Base-by-base conservation (phyloP, 345 rosid species). In the Citrus inodora region DNA sequence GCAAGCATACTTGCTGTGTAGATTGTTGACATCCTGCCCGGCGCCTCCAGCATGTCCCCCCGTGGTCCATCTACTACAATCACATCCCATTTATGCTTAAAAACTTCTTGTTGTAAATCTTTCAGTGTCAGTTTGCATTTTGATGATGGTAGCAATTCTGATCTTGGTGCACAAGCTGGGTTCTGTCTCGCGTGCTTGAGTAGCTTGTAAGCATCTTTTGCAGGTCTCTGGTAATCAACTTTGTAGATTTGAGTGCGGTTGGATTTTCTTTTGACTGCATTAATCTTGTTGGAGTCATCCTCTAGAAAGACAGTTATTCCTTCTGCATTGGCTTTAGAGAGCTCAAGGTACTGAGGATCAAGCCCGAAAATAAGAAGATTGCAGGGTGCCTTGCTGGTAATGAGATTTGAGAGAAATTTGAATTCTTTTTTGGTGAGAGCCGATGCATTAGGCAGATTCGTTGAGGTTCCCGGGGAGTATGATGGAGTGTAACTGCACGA, bases 21-120 rank as follows among this genome's bases (percentile, higher is more conserved):
- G 75, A 93, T 95, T 56, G 90, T 76, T 28, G 91, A 85, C 97
- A 92, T 95, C 85, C 97, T 88, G 60, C 98, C 98, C 30, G 94
- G 93, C 7, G 90, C 93, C 28, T 92, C 94, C 22, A 86, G 88
- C 60, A 83, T 70, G 67, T 89, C 80, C 27, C 95, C 97, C 28
- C 82, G 82, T 0, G 94, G 98, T 64, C 98, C 98, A 73, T 95
- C 98, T 76, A 94, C 97, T 42, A 92, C 83, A 74, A 93, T 84
- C 7, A 93, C 84, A 80, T 92, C 98, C 98, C 99, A 95, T 56
- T 86, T 84, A 77, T 64, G 85, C 70, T 85, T 68, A 75, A 87
- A 81, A 55, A 91, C 93, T 79, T 87, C 84, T 24, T 61, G 69
- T 5, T 98, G 95, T 77, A 93, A 86, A 67, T 83, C 76, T 77